Evolutionary conservation across 441 rosid genomes (phyloP).

Genomic region (Populus tomentosa): DNA sequence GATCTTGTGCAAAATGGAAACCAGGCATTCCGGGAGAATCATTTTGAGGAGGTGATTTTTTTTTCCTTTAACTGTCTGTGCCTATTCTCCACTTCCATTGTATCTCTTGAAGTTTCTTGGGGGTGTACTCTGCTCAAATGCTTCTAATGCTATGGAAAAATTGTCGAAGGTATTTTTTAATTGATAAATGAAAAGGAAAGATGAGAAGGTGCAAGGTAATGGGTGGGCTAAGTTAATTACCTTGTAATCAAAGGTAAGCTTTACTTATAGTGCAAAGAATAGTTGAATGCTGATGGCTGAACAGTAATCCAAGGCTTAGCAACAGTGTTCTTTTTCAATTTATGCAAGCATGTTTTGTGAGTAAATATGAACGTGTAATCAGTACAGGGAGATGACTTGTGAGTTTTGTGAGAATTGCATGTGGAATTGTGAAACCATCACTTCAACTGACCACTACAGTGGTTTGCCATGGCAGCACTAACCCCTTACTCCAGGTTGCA

Average conservation of each 20-base stretch:
- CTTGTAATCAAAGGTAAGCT: not conserved
- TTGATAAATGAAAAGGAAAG: not conserved
- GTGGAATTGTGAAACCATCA: not conserved
- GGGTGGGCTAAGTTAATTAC: not conserved
- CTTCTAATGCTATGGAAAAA: not conserved
- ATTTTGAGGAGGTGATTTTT: slow-evolving; percentile 60
- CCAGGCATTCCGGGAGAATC: slow-evolving; percentile 51
- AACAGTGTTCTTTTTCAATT: not conserved
- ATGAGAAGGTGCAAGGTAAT: not conserved
- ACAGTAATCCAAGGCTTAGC: not conserved
- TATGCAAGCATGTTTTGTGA: not conserved
- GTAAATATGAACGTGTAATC: not conserved
- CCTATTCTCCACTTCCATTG: not conserved
- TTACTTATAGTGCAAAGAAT: not conserved
- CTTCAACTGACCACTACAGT: not conserved
- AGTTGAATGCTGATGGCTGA: not conserved
- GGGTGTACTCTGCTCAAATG: not conserved
- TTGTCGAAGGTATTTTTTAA: too few relatives aligned
- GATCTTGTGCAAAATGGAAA: slow-evolving; percentile 66
- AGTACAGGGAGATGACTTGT: not conserved
- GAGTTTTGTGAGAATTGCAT: not conserved
- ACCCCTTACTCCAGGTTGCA: not conserved
- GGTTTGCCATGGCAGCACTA: not conserved
- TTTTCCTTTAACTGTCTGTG: not conserved
- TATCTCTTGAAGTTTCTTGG: not conserved